Evolutionary conservation across 768 basidiomycete species (phyloP), one percentile per base, ranked within the genome.

Genomic region (Rhodotorula toruloides): DNA sequence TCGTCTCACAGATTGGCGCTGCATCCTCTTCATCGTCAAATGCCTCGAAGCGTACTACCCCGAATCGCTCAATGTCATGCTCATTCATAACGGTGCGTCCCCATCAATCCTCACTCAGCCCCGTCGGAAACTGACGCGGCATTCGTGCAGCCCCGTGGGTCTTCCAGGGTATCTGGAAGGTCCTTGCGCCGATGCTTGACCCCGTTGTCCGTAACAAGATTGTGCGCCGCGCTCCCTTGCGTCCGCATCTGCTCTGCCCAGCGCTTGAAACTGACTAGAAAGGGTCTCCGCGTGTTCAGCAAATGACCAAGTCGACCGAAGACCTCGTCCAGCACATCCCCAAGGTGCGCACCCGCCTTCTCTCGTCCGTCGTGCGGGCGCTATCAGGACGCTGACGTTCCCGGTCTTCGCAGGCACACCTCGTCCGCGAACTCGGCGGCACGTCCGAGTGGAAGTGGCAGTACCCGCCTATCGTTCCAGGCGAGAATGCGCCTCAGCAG

Each of bases 171-270:
- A 69, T 70, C 42, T 73, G 72, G 72, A 73, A 73, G 63, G 49
- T 73, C 13, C 54, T 73, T 42, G 65, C 54, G 2, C 70, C 72
- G 14, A 68, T 71, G 61, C 68, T 74, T 22, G 73, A 74, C 52
- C 73, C 73, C 1, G 67, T 72, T 27, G 73, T 74, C 19, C 68
- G 73, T 4, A 68, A 68, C 49, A 74, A 74, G 57, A 68, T 74
- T 27, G 67, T 62, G n/a, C 34, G 61, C 44, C 37, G 10, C 29
- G 34, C n/a, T 21, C 5, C 25, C 36, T 11, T 57, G 34, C 37
- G 37, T 56, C 11, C 12, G n/a, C n/a, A n/a, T n/a, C n/a, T n/a
- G n/a, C n/a, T n/a, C n/a, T 40, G 34, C 4, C 46, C 9, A 13
- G 17, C 9, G 12, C 14, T 47, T 31, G 3, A 10, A 10, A 7